Base-by-base conservation (phyloP, 2,329 filamentous ascomycete species). In the Onygena corvina region DNA sequence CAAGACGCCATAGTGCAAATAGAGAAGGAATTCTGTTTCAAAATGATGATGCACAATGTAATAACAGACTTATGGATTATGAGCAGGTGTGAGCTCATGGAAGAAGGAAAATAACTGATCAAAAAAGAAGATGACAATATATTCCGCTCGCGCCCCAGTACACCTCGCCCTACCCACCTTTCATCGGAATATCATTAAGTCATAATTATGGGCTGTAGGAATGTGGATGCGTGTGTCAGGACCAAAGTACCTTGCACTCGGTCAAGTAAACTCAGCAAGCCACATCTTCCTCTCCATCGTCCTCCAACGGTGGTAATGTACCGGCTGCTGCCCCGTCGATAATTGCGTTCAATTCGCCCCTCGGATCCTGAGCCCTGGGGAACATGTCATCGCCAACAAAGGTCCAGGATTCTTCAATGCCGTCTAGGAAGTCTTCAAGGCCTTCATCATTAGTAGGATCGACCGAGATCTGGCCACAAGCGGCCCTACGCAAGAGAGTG, bases 401-500 rank as follows among this genome's bases (percentile, higher is more conserved):
- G 0, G 89, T 95, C 90, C 89, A 96, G 61, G 82, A 86, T 63
- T 93, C 87, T 59, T 86, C 81, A 53, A 84, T 82, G 9, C 82
- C 80, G 27, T 81, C 81, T 9, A 76, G 69, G 46, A 78, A 73
- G 33, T 76, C 66, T 36, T 64, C 71, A 38, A 64, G 64, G 4
- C 64, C 65, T 4, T 59, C 59, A 25, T 60, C 61, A 35, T 67
- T 62, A n/a, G 63, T 62, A n/a, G 57, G 56, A 1, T 59, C 59
- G 1, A 58, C 62, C 8, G 64, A 60, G 12, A 63, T 62, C 42
- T 63, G 64, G 1, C 64, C 64, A 5, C 63, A 64, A 4, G 61
- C 59, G 3, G 29, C 38, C 2, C 61, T 63, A 45, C 65, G 69
- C 60, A 81, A 77, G 65, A 84, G 85, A 63, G 94, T 84, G 38